A percentile compares a stretch with the other conserved stretches of the same genome.
These are phyloP conservation scores for Fusarium heterosporum DNA, from an alignment of 2,329 filamentous ascomycete species.

Conservation along the genomic window DNA sequence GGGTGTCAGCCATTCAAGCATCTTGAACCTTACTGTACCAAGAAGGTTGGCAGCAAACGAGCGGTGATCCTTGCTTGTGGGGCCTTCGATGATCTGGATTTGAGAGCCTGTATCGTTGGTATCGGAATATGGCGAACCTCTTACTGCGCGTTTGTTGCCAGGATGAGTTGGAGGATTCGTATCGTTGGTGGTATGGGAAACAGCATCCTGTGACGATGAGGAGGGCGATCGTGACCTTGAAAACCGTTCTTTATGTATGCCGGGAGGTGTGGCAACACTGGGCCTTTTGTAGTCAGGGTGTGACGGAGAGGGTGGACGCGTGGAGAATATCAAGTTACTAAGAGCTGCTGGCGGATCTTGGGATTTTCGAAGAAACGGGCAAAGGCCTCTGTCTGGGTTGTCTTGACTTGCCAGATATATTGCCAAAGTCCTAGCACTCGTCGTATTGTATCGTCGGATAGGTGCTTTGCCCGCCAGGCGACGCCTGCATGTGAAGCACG, in stretches of 20 bases:
- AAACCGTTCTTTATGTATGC: slow-evolving; percentile 12
- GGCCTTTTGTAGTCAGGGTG: slow-evolving; percentile 38
- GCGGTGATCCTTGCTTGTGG: slow-evolving; percentile 66
- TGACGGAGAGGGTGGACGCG: slow-evolving; percentile 39
- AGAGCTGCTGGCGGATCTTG: slow-evolving; percentile 59
- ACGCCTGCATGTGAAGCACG: slow-evolving; percentile 83
- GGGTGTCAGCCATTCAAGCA: slow-evolving; percentile 77
- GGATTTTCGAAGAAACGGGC: slow-evolving; percentile 61
- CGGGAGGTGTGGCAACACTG: slow-evolving; percentile 5
- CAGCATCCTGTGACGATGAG: slow-evolving; percentile 11
- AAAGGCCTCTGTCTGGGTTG: slow-evolving; percentile 77
- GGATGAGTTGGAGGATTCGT: neutral
- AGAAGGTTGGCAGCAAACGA: slow-evolving; percentile 74
- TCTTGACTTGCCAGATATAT: slow-evolving; percentile 84
- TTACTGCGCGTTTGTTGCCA: neutral
- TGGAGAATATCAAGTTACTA: slow-evolving; percentile 60
- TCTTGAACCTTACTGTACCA: slow-evolving; percentile 74
- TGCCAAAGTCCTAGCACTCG: slow-evolving; percentile 84
- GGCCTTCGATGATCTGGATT: slow-evolving; percentile 59
- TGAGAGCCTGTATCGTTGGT: slow-evolving; percentile 14
- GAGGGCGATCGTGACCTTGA: slow-evolving; percentile 16
- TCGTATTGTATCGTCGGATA: slow-evolving; percentile 80
- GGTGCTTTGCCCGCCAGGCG: slow-evolving; percentile 74
- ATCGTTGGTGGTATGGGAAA: neutral
- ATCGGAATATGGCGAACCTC: neutral